phyloP scores from a whole-genome alignment of 106 monocot genomes.

The Ottelia alismoides region DNA sequence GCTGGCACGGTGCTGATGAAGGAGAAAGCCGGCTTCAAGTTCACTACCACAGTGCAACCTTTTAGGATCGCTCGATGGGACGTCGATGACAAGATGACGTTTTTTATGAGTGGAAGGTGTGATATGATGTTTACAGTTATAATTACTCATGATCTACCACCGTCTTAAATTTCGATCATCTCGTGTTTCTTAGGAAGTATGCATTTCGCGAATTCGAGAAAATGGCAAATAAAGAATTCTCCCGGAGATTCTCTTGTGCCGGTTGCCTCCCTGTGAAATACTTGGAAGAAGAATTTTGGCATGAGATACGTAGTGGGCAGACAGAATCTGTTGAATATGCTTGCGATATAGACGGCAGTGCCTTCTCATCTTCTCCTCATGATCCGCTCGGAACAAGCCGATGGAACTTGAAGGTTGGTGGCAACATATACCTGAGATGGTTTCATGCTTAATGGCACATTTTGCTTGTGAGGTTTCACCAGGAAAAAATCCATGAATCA shows the following conservation, averaged over 20 bases:
- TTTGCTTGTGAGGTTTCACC: background rate
- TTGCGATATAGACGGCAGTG: conserved; percentile 97
- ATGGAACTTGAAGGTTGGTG: conserved; percentile 99
- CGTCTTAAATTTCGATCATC: too few relatives aligned
- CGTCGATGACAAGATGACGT: conserved; percentile 66
- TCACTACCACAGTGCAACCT: conserved; percentile 90
- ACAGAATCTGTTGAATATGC: conserved; percentile 90
- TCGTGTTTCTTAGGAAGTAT: conserved; percentile 68
- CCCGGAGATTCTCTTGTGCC: conserved; percentile 64
- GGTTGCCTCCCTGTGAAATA: conserved; percentile 76
- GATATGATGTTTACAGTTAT: too few relatives aligned
- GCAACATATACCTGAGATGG: too few relatives aligned
- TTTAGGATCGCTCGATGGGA: conserved; percentile 85
- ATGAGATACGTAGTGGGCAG: conserved; percentile 85
- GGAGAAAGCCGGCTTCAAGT: conserved; percentile 85
- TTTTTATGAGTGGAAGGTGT: conserved; percentile 94
- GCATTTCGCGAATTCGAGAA: conserved; percentile 94
- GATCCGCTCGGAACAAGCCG: conserved; percentile 87
- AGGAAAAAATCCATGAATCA: too few relatives aligned
- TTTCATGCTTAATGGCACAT: conserved; percentile 1
- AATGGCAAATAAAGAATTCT: conserved; percentile 90
- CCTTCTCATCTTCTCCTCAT: conserved; percentile 71
- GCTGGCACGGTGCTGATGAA: conserved; percentile 95
- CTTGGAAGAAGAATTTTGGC: conserved; percentile 96
- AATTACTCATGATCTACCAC: too few relatives aligned